Evolutionary conservation across 192 early-diverging fungal species (phyloP).

Genomic region (Helicostylum pulchrum): DNA sequence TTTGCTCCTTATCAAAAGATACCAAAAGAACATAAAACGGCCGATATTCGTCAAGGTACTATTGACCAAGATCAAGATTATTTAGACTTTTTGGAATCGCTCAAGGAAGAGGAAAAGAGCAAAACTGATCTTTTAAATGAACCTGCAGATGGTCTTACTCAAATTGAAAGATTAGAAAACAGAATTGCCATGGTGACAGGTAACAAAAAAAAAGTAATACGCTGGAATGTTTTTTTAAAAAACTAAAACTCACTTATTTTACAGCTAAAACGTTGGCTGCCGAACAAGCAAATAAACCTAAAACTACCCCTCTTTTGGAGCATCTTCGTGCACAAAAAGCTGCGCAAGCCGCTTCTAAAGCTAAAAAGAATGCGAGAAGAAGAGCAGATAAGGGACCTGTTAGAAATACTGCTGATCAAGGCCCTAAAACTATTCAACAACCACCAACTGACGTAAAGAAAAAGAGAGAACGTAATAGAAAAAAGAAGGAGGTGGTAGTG

Average conservation of each 20-base stretch:
- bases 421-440: neutral
- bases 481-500: neutral
- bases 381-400: neutral
- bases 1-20: slow-evolving; percentile 76
- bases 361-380: slow-evolving; percentile 4
- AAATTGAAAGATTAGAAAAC: slow-evolving; percentile 47
- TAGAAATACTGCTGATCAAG: too few species aligned
- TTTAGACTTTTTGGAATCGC: slow-evolving; percentile 64
- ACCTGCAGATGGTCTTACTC: slow-evolving; percentile 43
- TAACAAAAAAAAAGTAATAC: slow-evolving; percentile 8
- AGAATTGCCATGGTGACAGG: slow-evolving; percentile 32
- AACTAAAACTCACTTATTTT: neutral
- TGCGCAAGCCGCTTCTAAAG: slow-evolving; percentile 54
- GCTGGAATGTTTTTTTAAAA: neutral
- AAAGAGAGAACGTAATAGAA: slow-evolving; percentile 11
- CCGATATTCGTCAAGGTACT: slow-evolving; percentile 69
- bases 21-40: slow-evolving; percentile 61
- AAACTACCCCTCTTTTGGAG: slow-evolving; percentile 74
- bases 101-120: slow-evolving; percentile 51
- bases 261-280: slow-evolving; percentile 36
- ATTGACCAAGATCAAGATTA: slow-evolving; percentile 80
- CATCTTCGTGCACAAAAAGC: slow-evolving; percentile 71
- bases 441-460: slow-evolving; percentile 2
- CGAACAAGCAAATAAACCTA: slow-evolving; percentile 50
- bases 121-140: slow-evolving; percentile 38